Evolutionary conservation across 2,329 filamentous ascomycete species (phyloP), one percentile per base, ranked within the genome.

Genomic region (Ophiostoma perfectum): DNA sequence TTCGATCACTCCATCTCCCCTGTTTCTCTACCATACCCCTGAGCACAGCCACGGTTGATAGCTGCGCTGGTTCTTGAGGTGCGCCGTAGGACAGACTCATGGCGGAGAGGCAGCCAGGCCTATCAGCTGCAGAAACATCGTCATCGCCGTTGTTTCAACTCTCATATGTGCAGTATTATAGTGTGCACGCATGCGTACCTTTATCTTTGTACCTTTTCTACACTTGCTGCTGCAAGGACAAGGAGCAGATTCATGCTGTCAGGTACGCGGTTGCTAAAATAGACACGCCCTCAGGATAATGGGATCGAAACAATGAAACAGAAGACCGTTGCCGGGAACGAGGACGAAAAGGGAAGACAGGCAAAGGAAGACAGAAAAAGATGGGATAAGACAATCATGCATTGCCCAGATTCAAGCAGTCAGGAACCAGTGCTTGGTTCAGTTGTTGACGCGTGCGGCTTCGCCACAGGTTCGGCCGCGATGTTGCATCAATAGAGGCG

Each of bases 391-490:
- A 9, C 3, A 55, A 11, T 9, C 14, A 18, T 11, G 7, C 18
- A 55, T 55, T 55, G 49, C 8, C 14, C 49, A 55, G n/a, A 9
- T 27, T 27, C 49, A 55, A 55, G 8, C 6, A 60, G 42, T 47
- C 18, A 47, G 42, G 27, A 9, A n/a, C 63, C 27, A 27, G 39
- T 39, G 16, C 27, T 16, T 60, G 38, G 47, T 41, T n/a, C 9
- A 9, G 38, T 36, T 27, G 18, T 66, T 62, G 42, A 67, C 27
- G 55, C 49, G 62, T 65, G 62, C 66, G 52, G 63, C 66, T 55
- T 65, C 63, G 66, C 66, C 63, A 67, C 66, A 63, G 52, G 63
- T 65, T 69, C 55, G 66, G 38, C 66, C 66, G 63, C 55, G 67
- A 55, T 44, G 66, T 66, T 16, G 36, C 49, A 55, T 27, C 49